phyloP scores from a whole-genome alignment of 208 protist species.

The Acanthamoeba healyi region DNA sequence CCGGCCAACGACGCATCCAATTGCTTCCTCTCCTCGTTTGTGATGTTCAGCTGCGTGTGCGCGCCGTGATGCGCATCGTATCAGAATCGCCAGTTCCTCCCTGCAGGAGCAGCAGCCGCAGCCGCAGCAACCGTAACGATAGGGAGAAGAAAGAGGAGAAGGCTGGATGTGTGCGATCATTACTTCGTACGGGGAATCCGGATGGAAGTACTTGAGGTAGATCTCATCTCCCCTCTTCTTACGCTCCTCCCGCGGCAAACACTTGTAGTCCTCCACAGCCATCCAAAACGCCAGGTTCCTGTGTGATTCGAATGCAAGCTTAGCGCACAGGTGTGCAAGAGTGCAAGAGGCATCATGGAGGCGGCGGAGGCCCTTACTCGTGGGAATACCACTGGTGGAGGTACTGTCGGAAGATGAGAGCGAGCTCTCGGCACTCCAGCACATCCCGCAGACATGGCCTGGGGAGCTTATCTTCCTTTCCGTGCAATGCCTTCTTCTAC shows the following conservation, averaged over 20 bases:
- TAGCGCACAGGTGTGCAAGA: too few species aligned
- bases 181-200: neutral
- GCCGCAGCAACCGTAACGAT: neutral
- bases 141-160: too few species aligned
- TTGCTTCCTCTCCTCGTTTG: neutral
- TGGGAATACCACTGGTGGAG: neutral
- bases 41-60: constrained; percentile 29
- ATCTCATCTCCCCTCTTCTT: constrained; percentile 11
- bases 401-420: neutral
- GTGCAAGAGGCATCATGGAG: too few species aligned
- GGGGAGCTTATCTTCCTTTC: constrained; percentile 1
- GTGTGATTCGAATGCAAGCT: neutral
- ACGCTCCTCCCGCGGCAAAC: neutral
- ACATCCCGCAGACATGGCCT: neutral
- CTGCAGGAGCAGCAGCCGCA: neutral
- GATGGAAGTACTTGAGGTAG: neutral
- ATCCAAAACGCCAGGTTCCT: constrained; percentile 28
- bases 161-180: too few species aligned
- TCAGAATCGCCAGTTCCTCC: too few species aligned
- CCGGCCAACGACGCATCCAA: neutral
- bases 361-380: neutral
- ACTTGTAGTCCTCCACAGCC: constrained; percentile 25
- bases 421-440: neutral
- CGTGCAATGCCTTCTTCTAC: neutral
- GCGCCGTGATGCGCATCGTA: too few species aligned